These are phyloP conservation scores for Gliomastix tumulicola DNA, from an alignment of 2,329 filamentous ascomycete species.

Conservation along the genomic window DNA sequence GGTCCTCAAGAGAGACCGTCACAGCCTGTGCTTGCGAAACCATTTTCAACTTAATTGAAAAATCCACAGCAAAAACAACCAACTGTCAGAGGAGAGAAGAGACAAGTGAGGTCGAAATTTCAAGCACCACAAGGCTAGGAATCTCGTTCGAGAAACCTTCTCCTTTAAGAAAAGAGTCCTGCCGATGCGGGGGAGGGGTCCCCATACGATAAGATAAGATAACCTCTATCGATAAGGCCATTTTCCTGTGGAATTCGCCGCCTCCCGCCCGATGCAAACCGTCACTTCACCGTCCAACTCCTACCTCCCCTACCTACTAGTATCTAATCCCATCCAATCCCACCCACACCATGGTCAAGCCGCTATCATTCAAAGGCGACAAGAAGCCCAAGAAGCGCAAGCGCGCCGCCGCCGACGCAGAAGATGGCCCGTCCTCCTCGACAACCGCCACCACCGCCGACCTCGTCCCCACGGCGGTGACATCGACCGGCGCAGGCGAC, in stretches of 20 bases:
- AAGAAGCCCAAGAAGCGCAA: conserved; percentile 93
- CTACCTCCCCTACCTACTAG: too few species aligned
- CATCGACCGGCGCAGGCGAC: conserved; percentile 9
- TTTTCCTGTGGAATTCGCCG: conserved; percentile 4
- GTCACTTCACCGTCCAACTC: neutral
- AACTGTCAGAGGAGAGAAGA: too few species aligned
- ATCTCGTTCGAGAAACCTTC: too few species aligned
- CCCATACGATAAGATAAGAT: too few species aligned
- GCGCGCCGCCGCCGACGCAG: conserved; percentile 48
- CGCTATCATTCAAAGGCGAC: conserved; percentile 93
- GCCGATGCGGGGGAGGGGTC: conserved; percentile 4
- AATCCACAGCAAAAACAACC: neutral
- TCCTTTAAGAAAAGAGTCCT: too few species aligned
- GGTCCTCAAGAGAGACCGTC: conserved; percentile 54
- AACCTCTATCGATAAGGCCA: too few species aligned
- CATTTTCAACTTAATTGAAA: conserved; percentile 1
- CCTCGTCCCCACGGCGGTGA: too few species aligned
- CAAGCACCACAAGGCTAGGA: too few species aligned
- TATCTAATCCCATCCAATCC: neutral
- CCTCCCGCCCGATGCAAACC: conserved; percentile 3
- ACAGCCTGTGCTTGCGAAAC: conserved; percentile 42
- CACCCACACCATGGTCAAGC: conserved; percentile 73
- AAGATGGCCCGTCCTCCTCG: conserved; percentile 15
- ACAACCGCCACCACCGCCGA: neutral
- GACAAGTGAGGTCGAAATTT: too few species aligned